Evolutionary conservation across 108 stramenopile species (phyloP).

Genomic region (Schizochytrium sp.): DNA sequence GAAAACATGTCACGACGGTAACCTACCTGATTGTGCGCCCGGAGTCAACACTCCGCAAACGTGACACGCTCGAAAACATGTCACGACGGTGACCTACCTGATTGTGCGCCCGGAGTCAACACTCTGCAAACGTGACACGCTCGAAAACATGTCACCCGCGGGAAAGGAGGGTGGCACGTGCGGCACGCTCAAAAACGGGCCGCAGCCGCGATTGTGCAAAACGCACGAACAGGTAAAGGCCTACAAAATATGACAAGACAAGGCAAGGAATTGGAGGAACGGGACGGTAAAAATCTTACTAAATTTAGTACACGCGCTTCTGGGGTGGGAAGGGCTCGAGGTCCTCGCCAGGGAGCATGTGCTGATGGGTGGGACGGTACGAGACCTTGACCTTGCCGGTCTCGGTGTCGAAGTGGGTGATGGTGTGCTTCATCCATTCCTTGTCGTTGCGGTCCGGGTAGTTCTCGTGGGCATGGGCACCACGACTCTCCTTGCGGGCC

Average conservation of each 20-base stretch:
- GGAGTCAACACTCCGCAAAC: too few relatives aligned
- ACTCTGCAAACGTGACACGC: too few relatives aligned
- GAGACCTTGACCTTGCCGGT: conserved; percentile 72
- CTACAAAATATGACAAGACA: background rate
- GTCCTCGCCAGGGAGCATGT: conserved; percentile 89
- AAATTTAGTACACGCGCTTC: conserved; percentile 84
- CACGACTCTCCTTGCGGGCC: conserved; percentile 85
- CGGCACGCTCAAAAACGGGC: too few relatives aligned
- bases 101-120: too few relatives aligned
- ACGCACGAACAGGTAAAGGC: background rate
- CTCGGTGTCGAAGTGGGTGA: conserved; percentile 81
- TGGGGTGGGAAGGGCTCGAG: conserved; percentile 79
- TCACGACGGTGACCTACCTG: too few relatives aligned
- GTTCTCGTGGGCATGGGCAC: conserved; percentile 97
- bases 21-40: too few relatives aligned
- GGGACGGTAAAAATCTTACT: background rate
- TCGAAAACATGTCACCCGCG: too few relatives aligned
- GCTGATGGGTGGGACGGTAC: conserved; percentile 88
- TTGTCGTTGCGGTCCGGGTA: conserved; percentile 85
- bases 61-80: too few relatives aligned
- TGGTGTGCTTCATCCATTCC: conserved; percentile 96
- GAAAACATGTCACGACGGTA: too few relatives aligned
- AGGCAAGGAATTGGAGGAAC: background rate
- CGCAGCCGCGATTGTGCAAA: too few relatives aligned
- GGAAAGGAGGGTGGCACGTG: too few relatives aligned